Base-by-base conservation (phyloP, 2,329 filamentous ascomycete species). In the Penicillium occitanis region DNA sequence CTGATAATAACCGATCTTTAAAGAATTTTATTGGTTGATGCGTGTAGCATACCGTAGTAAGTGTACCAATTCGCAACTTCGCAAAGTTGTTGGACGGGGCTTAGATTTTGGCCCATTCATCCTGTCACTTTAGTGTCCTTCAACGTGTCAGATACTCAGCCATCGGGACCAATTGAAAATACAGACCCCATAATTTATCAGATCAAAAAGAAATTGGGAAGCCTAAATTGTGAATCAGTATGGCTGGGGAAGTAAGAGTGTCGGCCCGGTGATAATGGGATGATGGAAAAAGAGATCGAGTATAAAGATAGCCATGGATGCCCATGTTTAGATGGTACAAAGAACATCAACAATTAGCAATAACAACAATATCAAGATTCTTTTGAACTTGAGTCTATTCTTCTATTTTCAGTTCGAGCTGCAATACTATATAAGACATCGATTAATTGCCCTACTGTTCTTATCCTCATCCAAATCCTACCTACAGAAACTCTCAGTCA, bases 221-320 rank as follows among this genome's bases (percentile, higher is more conserved):
- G 53, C 53, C 53, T 57, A 37, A 37, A 13, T 14, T 40, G 53
- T 37, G 35, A 28, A 17, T 22, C 17, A 22, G 11, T 35, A 19
- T 19, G 30, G 30, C 51, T 35, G 51, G 51, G 7, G 5, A 35
- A 35, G 8, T 53, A 14, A 14, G 10, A 37, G 10, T 2, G n/a
- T 22, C 53, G 33, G 33, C n/a, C 25, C 19, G n/a, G 48, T 51
- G 7, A 51, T 22, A 57, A 37, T 19, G n/a, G 13, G n/a, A 13
- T 37, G 53, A 22, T 37, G 53, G 10, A 55, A 22, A 19, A 13
- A 19, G n/a, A 57, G n/a, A 42, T 42, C 14, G 14, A 17, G 61
- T 63, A 63, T 63, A 63, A 63, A 63, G 61, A 63, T 35, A 19
- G 11, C 33, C 6, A 40, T 44, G 22, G 7, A 55, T 30, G 17